Evolutionary conservation across 2,329 filamentous ascomycete species (phyloP).

Genomic region (Dactylellina sp.): DNA sequence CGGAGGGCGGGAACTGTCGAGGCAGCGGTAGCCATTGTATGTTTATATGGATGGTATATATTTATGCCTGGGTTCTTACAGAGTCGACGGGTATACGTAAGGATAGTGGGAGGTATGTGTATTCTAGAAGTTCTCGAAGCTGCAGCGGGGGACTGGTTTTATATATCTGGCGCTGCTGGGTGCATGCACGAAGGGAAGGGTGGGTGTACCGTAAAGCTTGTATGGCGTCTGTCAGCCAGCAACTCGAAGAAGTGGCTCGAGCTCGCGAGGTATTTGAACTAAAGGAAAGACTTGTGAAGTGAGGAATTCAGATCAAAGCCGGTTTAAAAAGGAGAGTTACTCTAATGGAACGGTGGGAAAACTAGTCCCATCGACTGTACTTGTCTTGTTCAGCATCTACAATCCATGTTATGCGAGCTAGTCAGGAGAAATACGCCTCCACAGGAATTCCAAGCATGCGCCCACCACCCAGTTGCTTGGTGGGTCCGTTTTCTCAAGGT

Average conservation of each 20-base stretch:
- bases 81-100: not conserved
- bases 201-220: not conserved
- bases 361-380: constrained; percentile 47
- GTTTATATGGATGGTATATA: not conserved
- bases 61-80: not conserved
- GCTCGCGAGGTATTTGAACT: constrained; percentile 37
- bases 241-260: constrained; percentile 20
- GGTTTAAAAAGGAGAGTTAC: constrained; percentile 44
- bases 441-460: constrained; percentile 18
- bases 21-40: constrained; percentile 39
- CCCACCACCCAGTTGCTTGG: constrained; percentile 16
- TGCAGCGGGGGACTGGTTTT: constrained; percentile 23
- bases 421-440: constrained; percentile 49
- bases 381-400: constrained; percentile 54
- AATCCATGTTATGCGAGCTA: constrained; percentile 32
- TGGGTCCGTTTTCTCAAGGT: constrained; percentile 30
- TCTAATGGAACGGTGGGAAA: constrained; percentile 28
- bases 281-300: constrained; percentile 12
- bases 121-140: constrained; percentile 12
- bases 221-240: constrained; percentile 49
- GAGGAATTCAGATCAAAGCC: constrained; percentile 33
- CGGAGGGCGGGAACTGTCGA: constrained; percentile 58
- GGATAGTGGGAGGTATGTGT: constrained; percentile 6
- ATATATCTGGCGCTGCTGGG: constrained; percentile 32
- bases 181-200: constrained; percentile 14